These are phyloP conservation scores for Arthromyces matolae DNA, from an alignment of 768 basidiomycete genomes.

Conservation along the genomic window DNA sequence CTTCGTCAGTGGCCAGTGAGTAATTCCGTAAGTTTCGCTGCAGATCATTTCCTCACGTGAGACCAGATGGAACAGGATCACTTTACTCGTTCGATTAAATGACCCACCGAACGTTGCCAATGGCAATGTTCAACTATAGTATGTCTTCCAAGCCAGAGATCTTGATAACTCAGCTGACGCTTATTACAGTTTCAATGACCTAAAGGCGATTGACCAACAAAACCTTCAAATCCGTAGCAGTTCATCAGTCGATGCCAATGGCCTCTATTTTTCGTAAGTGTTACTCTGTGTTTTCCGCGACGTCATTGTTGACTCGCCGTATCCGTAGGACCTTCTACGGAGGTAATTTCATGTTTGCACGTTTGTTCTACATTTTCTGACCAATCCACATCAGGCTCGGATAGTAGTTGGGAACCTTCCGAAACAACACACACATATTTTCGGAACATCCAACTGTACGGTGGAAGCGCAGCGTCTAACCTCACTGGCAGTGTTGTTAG, in stretches of 20 bases:
- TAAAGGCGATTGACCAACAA: conserved; percentile 53
- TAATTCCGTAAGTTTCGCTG: conserved; percentile 12
- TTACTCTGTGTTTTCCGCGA: background rate
- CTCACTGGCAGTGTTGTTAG: conserved; percentile 34
- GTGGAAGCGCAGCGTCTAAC: conserved; percentile 47
- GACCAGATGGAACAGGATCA: conserved; percentile 63
- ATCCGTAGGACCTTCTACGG: conserved; percentile 78
- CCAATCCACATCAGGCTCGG: conserved; percentile 40
- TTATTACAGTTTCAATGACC: conserved; percentile 61
- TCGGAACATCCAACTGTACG: conserved; percentile 70
- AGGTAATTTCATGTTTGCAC: conserved; percentile 33
- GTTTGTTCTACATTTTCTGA: background rate
- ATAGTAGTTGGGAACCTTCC: conserved; percentile 70
- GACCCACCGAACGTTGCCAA: conserved; percentile 65
- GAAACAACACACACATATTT: conserved; percentile 68
- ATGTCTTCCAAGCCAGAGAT: conserved; percentile 24
- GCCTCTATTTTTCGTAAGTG: conserved; percentile 71
- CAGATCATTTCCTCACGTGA: conserved; percentile 3
- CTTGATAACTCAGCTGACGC: background rate
- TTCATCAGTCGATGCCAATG: conserved; percentile 51
- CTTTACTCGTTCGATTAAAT: conserved; percentile 79
- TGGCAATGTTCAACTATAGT: conserved; percentile 71
- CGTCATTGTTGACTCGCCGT: conserved; percentile 1
- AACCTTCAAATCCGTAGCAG: conserved; percentile 62
- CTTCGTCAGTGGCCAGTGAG: conserved; percentile 63